phyloP scores from a whole-genome alignment of 345 rosid species.

The Turnera subulata region DNA sequence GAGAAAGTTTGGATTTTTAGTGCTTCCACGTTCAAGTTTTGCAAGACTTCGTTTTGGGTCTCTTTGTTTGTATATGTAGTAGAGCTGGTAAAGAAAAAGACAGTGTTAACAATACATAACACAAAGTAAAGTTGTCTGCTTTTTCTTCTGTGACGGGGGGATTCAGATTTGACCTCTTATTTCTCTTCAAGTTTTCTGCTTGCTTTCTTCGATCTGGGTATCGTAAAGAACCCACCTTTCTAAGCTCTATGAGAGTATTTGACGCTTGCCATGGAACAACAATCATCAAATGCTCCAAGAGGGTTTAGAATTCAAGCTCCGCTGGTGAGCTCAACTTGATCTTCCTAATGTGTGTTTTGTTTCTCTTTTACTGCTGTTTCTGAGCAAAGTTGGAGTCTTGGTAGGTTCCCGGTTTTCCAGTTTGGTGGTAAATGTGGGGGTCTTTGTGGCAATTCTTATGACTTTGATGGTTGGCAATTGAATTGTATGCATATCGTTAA shows the following conservation, averaged over 20 bases:
- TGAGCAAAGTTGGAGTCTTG: neutral
- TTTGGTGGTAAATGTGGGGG: conserved; percentile 4
- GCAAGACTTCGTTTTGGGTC: neutral
- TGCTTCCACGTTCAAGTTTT: neutral
- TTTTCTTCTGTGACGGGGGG: neutral
- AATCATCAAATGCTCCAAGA: conserved; percentile 14
- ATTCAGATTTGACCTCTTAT: neutral
- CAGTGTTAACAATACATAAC: conserved; percentile 5
- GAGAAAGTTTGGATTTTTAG: neutral
- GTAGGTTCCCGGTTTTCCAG: neutral
- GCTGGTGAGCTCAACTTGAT: conserved; percentile 10
- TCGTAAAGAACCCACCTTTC: conserved; percentile 1
- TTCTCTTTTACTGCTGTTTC: neutral
- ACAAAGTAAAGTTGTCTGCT: neutral
- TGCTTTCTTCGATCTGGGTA: conserved; percentile 4
- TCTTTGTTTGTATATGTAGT: conserved; percentile 2
- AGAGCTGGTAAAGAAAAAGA: neutral
- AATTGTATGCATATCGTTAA: too few relatives aligned
- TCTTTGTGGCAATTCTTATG: neutral
- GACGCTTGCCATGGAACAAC: conserved; percentile 12
- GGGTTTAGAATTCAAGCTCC: conserved; percentile 23
- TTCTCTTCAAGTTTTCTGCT: too few relatives aligned
- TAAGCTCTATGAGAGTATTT: conserved; percentile 13
- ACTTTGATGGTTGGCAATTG: neutral
- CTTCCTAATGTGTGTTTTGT: conserved; percentile 3